Conservation (phyloP, 106 monocot genomes). For the Dendrobium officinale region DNA sequence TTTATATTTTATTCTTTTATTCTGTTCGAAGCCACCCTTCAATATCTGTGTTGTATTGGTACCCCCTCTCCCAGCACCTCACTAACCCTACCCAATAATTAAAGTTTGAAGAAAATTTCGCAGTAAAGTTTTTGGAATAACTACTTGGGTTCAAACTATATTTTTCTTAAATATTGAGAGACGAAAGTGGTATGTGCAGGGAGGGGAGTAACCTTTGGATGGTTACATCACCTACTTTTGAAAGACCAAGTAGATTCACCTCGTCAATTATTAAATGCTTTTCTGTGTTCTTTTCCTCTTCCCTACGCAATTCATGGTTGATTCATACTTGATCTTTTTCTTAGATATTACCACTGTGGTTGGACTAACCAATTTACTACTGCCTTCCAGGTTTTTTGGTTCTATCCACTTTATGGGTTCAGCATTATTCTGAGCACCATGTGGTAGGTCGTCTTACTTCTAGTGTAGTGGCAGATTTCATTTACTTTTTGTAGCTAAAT, state of each 20-base stretch:
- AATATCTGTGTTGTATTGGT: no score
- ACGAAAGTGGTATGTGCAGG: neutral
- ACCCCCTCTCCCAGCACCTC: no score
- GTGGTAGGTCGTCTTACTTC: conserved; percentile 47
- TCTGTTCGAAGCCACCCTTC: no score
- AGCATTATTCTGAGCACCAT: conserved; percentile 83
- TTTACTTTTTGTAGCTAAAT: neutral
- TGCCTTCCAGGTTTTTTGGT: conserved; percentile 76
- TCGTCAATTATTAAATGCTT: neutral
- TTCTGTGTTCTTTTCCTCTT: neutral
- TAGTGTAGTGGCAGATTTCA: neutral
- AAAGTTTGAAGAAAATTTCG: neutral
- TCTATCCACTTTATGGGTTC: conserved; percentile 89
- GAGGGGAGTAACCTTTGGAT: neutral
- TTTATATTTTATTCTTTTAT: no score
- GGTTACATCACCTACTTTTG: neutral
- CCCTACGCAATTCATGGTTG: neutral
- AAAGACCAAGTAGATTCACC: neutral
- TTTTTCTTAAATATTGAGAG: neutral
- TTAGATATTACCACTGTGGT: neutral
- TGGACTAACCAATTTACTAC: neutral
- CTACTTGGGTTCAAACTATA: neutral
- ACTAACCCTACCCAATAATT: no score
- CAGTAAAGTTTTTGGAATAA: neutral
- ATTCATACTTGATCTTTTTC: neutral